A percentile compares a stretch with the other conserved stretches of the same genome.
These are phyloP conservation scores for Xerocomellus amylosporus DNA, from an alignment of 768 basidiomycete genomes.

Conservation along the genomic window DNA sequence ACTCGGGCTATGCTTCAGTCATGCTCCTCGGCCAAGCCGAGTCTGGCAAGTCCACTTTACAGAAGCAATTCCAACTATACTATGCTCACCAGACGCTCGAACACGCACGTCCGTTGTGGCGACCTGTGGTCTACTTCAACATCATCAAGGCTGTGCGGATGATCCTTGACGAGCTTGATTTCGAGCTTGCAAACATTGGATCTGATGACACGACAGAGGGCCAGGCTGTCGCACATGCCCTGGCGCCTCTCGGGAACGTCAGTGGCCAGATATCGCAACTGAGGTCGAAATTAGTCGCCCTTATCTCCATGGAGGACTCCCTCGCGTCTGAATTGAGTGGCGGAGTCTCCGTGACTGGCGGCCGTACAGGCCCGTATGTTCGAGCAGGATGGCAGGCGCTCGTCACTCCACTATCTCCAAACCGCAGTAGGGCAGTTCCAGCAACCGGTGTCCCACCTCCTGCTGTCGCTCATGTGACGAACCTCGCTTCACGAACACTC, in stretches of 20 bases:
- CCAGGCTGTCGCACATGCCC: conserved; percentile 31
- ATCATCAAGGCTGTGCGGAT: conserved; percentile 75
- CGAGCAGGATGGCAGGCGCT: conserved; percentile 72
- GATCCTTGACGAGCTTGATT: conserved; percentile 70
- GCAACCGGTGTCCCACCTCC: conserved; percentile 31
- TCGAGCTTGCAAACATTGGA: conserved; percentile 42
- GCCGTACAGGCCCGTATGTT: conserved; percentile 61
- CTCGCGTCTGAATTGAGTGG: conserved; percentile 67
- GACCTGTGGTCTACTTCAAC: conserved; percentile 80
- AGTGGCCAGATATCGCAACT: conserved; percentile 49
- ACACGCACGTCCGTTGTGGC: conserved; percentile 70
- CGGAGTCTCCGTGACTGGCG: conserved; percentile 59
- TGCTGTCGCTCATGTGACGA: conserved; percentile 42
- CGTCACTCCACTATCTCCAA: conserved; percentile 40
- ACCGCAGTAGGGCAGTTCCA: conserved; percentile 41
- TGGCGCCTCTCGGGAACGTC: conserved; percentile 34
- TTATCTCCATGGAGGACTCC: conserved; percentile 64
- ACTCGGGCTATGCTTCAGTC: conserved; percentile 37
- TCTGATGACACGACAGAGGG: conserved; percentile 30
- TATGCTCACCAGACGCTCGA: conserved; percentile 72
- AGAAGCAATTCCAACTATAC: conserved; percentile 81
- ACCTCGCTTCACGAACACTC: conserved; percentile 55
- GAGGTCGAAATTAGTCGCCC: conserved; percentile 55
- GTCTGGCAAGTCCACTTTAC: conserved; percentile 79
- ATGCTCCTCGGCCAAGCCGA: conserved; percentile 80